Conservation (phyloP, 2,329 filamentous ascomycete genomes). For the Verticillium isaacii region DNA sequence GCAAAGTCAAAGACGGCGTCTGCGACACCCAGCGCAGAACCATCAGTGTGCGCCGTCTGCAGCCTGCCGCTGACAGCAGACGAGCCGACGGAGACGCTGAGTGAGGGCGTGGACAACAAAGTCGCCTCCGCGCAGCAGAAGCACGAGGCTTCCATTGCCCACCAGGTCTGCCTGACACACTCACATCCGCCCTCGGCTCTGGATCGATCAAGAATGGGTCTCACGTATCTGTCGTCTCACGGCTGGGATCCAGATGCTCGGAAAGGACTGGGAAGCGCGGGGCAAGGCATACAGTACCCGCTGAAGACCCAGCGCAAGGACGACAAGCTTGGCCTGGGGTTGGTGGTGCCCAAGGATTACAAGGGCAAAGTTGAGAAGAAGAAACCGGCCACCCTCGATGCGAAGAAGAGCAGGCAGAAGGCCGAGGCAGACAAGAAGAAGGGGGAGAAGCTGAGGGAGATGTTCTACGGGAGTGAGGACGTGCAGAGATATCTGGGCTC, state of each 20-base stretch:
- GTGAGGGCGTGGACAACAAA: constrained; percentile 5
- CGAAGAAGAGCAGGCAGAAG: constrained; percentile 63
- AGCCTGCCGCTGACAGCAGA: constrained; percentile 23
- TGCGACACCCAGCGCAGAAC: not conserved
- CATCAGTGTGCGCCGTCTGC: constrained; percentile 28
- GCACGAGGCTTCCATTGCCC: constrained; percentile 62
- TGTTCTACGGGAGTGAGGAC: constrained; percentile 73
- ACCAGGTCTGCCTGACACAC: constrained; percentile 65
- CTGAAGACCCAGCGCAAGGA: constrained; percentile 69
- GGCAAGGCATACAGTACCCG: constrained; percentile 71
- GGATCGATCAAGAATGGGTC: constrained; percentile 65
- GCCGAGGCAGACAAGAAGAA: constrained; percentile 58
- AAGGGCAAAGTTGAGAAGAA: constrained; percentile 34
- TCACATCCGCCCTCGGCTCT: constrained; percentile 69
- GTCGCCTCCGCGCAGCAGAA: constrained; percentile 13
- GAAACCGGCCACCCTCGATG: constrained; percentile 53
- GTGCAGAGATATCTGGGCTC: constrained; percentile 66
- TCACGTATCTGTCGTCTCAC: constrained; percentile 59
- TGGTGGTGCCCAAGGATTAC: constrained; percentile 34
- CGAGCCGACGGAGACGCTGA: constrained; percentile 1
- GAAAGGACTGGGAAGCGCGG: constrained; percentile 63
- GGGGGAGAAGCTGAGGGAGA: constrained; percentile 58
- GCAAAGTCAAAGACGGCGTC: not conserved
- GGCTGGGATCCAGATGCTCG: constrained; percentile 74
- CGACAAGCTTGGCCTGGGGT: constrained; percentile 70